These are phyloP conservation scores for Yamadazyma oceani DNA, from an alignment of 1,139 yeast genomes.

Conservation along the genomic window DNA sequence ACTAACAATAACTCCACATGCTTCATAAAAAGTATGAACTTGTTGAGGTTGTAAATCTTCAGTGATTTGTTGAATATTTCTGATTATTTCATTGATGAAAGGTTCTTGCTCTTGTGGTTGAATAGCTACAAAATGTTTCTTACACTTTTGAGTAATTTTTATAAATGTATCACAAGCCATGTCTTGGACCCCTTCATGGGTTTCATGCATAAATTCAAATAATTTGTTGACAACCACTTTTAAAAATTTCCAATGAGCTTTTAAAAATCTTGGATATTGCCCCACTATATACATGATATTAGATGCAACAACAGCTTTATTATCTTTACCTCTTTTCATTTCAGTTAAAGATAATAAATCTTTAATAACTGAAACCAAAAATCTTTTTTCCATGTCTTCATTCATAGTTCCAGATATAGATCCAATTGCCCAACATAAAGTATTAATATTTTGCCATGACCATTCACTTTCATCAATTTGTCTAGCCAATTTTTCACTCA, in stretches of 20 bases:
- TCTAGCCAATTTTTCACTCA: constrained; percentile 86
- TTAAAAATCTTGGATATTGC: constrained; percentile 94
- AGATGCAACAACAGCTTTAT: constrained; percentile 98
- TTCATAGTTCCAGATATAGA: constrained; percentile 98
- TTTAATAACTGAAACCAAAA: constrained; percentile 87
- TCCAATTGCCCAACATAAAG: constrained; percentile 99
- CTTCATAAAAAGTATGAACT: constrained; percentile 96
- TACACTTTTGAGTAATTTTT: constrained; percentile 92
- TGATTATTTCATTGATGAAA: constrained; percentile 85
- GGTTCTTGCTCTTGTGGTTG: constrained; percentile 91
- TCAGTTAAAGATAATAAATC: constrained; percentile 90
- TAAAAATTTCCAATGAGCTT: constrained; percentile 97
- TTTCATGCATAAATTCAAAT: constrained; percentile 98
- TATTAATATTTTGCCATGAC: constrained; percentile 98
- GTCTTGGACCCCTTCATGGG: constrained; percentile 99
- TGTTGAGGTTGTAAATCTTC: constrained; percentile 95
- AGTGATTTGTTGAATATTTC: constrained; percentile 79
- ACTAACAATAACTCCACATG: constrained; percentile 90
- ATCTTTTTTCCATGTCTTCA: constrained; percentile 95
- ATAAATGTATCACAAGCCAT: constrained; percentile 99
- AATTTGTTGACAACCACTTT: constrained; percentile 93
- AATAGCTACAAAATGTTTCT: constrained; percentile 86
- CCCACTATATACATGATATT: constrained; percentile 99
- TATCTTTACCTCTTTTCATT: constrained; percentile 95
- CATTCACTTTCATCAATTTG: constrained; percentile 97